Conservation (phyloP, 495 filamentous ascomycete species). For the Alectoria sarmentosa region DNA sequence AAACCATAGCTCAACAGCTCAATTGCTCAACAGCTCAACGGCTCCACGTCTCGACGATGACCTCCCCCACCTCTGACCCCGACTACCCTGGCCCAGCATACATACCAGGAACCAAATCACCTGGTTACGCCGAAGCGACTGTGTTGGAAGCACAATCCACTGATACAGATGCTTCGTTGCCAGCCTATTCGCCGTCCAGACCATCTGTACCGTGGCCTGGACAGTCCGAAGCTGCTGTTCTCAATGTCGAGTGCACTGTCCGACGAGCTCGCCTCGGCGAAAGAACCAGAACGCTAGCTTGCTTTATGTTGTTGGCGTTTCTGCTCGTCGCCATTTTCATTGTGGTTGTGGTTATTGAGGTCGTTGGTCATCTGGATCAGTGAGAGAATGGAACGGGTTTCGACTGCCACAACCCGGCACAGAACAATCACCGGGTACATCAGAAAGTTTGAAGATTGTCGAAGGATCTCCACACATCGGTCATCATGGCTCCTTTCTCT, state of each 20-base stretch:
- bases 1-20: neutral
- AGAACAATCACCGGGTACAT: neutral
- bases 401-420: neutral
- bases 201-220: slow-evolving; percentile 3
- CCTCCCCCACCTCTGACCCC: neutral
- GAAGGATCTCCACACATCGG: no score
- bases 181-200: neutral
- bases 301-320: slow-evolving; percentile 7
- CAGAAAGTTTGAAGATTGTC: no score
- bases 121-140: slow-evolving; percentile 2
- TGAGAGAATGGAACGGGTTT: neutral
- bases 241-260: neutral
- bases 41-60: neutral
- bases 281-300: neutral
- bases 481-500: no score
- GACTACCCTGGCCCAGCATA: slow-evolving; percentile 2
- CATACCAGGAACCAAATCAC: neutral
- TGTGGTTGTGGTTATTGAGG: neutral
- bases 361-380: slow-evolving; percentile 1
- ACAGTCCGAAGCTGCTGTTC: neutral
- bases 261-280: neutral
- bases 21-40: no score
- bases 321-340: slow-evolving; percentile 2
- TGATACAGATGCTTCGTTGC: neutral
- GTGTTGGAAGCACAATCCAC: slow-evolving; percentile 5